Percentiles rank a stretch among this genome's conserved stretches.
These are phyloP conservation scores for Ilex aquifolium DNA, from an alignment of 257 asterid species.

Conservation along the genomic window DNA sequence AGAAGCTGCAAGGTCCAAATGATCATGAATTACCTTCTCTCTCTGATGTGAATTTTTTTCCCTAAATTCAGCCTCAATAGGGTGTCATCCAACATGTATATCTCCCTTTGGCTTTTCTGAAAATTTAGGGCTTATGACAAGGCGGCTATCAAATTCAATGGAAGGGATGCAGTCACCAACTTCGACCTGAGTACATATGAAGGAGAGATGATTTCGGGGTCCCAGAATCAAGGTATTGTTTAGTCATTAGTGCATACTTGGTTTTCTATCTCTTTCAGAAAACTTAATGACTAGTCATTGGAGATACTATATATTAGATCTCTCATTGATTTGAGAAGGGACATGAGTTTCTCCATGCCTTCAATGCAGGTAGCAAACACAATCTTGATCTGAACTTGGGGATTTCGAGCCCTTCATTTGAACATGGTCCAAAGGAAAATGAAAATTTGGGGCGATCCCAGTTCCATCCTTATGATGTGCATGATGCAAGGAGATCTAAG, in stretches of 20 bases:
- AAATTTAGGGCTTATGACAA: slow-evolving; percentile 68
- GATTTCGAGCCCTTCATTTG: slow-evolving; percentile 38
- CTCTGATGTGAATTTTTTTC: slow-evolving; percentile 24
- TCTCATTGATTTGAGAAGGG: not conserved
- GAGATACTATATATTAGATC: not conserved
- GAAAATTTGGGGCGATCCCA: slow-evolving; percentile 27
- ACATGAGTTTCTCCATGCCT: slow-evolving; percentile 3
- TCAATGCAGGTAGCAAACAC: slow-evolving; percentile 31
- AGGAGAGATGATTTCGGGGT: slow-evolving; percentile 19
- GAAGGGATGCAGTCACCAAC: slow-evolving; percentile 28
- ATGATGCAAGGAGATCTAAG: slow-evolving; percentile 32
- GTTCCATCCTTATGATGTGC: slow-evolving; percentile 40
- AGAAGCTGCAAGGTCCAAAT: slow-evolving; percentile 49
- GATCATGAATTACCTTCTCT: slow-evolving; percentile 16
- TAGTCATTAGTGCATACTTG: not conserved
- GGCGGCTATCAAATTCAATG: slow-evolving; percentile 68
- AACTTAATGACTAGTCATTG: no score
- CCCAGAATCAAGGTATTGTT: slow-evolving; percentile 30
- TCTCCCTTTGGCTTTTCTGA: slow-evolving; percentile 26
- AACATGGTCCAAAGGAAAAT: slow-evolving; percentile 22
- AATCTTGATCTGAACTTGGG: slow-evolving; percentile 73
- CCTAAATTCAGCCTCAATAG: slow-evolving; percentile 19
- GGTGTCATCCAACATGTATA: slow-evolving; percentile 24
- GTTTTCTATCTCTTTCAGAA: no score
- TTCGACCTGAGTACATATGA: slow-evolving; percentile 55